These are phyloP conservation scores for Syzygium jambos DNA, from an alignment of 345 rosid genomes.

Conservation along the genomic window DNA sequence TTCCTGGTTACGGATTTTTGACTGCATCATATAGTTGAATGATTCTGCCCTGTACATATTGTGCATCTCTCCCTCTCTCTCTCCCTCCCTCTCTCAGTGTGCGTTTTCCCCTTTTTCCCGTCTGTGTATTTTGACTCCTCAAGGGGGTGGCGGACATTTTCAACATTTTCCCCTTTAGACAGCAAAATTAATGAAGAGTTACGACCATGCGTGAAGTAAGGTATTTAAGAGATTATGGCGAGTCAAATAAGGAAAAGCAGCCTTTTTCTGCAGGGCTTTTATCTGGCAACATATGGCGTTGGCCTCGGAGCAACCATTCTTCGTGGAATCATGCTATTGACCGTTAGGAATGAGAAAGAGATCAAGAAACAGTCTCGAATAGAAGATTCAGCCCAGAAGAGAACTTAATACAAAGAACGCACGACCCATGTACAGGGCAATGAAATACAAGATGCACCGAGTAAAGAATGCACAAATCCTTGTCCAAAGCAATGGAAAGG, in stretches of 20 bases:
- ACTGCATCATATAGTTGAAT: background rate
- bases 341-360: background rate
- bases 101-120: background rate
- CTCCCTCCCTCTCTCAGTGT: background rate
- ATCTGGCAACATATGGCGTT: background rate
- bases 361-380: background rate
- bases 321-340: background rate
- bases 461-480: conserved; percentile 16
- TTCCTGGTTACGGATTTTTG: background rate
- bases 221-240: background rate
- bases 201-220: background rate
- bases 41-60: background rate
- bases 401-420: background rate
- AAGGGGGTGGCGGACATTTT: background rate
- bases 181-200: background rate
- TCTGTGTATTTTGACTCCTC: background rate
- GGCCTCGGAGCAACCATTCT: background rate
- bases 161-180: background rate
- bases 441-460: conserved; percentile 8
- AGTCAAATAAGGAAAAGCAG: background rate
- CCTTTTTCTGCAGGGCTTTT: background rate
- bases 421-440: background rate
- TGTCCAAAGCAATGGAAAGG: conserved; percentile 25
- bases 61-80: background rate
- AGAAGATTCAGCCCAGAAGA: background rate